Percentiles rank a stretch among this genome's conserved stretches.
Conservation (phyloP, 225 moss, liverwort and hornwort species). For the Bryum argenteum region DNA sequence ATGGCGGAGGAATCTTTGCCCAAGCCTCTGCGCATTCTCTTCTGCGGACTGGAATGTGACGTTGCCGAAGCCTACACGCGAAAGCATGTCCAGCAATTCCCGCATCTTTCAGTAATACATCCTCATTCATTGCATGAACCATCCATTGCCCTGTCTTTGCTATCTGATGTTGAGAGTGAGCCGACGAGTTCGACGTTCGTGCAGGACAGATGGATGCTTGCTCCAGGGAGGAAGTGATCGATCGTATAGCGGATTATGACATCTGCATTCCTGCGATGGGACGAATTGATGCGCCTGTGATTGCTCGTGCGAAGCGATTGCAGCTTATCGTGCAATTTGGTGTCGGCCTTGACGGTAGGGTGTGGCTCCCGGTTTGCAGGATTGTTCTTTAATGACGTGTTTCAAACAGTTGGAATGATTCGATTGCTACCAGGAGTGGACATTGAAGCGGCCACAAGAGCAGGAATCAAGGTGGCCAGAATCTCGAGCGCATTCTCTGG, state of each 20-base stretch:
- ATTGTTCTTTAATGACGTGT: neutral
- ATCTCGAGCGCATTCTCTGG: conserved; percentile 56
- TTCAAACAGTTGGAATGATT: neutral
- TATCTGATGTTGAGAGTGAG: neutral
- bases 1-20: conserved; percentile 30
- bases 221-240: conserved; percentile 50
- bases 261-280: conserved; percentile 59
- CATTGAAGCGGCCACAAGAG: conserved; percentile 63
- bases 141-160: neutral
- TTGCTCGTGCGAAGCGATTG: conserved; percentile 59
- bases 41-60: conserved; percentile 43
- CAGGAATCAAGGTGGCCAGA: conserved; percentile 70
- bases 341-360: conserved; percentile 76
- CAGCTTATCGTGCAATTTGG: conserved; percentile 79
- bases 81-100: conserved; percentile 32
- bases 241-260: conserved; percentile 65
- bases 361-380: conserved; percentile 6
- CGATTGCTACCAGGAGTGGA: conserved; percentile 61
- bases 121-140: neutral
- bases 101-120: conserved; percentile 39
- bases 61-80: conserved; percentile 27
- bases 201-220: conserved; percentile 58
- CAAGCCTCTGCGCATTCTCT: conserved; percentile 40
- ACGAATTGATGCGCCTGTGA: conserved; percentile 41
- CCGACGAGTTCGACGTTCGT: conserved; percentile 28